phyloP scores from a whole-genome alignment of 257 asterid species.

The Nicotiana tomentosiformis region DNA sequence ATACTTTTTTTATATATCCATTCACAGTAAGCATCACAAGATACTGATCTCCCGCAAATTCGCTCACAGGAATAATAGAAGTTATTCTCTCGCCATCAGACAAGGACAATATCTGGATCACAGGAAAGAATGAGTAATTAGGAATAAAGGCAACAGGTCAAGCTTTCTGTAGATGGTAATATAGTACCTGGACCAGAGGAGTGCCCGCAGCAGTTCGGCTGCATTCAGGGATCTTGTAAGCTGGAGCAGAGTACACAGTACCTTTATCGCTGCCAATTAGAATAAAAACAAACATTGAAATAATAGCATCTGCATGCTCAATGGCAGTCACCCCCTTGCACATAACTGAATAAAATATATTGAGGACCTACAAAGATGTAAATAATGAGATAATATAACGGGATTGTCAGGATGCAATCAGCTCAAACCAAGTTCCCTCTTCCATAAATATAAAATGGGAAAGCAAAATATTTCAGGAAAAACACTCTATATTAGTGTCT shows the following conservation, averaged over 20 bases:
- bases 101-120: conserved; percentile 68
- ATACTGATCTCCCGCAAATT: conserved; percentile 73
- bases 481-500: background rate
- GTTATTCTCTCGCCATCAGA: conserved; percentile 98
- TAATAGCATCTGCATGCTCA: background rate
- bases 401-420: background rate
- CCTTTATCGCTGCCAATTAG: conserved; percentile 77
- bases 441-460: background rate
- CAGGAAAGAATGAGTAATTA: conserved; percentile 17
- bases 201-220: conserved; percentile 93
- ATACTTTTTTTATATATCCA: conserved; percentile 89
- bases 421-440: background rate
- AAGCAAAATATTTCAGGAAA: background rate
- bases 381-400: background rate
- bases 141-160: conserved; percentile 7
- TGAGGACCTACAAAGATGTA: background rate
- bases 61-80: conserved; percentile 90
- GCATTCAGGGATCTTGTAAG: conserved; percentile 92
- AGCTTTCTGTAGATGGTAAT: background rate
- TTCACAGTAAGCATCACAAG: conserved; percentile 90
- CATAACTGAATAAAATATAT: background rate
- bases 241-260: conserved; percentile 80
- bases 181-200: conserved; percentile 77
- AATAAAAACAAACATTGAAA: background rate
- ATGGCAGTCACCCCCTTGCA: background rate